These are phyloP conservation scores for Fusarium chuoi DNA, from an alignment of 2,329 filamentous ascomycete species.

Conservation along the genomic window DNA sequence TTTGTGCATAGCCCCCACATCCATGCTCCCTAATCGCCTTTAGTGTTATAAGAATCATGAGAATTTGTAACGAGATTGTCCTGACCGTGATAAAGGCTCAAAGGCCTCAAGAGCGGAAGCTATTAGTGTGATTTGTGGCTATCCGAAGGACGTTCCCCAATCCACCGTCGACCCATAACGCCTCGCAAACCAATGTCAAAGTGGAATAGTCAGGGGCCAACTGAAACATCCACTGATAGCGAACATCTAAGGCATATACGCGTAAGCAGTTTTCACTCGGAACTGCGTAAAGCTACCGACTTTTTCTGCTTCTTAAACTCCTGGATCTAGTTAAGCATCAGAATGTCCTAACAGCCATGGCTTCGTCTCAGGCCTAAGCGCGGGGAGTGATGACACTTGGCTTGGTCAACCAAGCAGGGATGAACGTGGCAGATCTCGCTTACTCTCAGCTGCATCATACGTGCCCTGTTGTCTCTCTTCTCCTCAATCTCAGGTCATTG, in stretches of 20 bases:
- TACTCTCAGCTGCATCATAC: background rate
- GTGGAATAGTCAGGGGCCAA: slow-evolving; percentile 3
- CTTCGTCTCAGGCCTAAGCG: slow-evolving; percentile 24
- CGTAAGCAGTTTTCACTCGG: background rate
- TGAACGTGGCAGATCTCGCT: slow-evolving; percentile 17
- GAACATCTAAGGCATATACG: background rate
- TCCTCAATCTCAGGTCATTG: slow-evolving; percentile 2
- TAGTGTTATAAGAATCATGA: background rate
- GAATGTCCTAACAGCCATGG: background rate
- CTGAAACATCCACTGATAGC: background rate
- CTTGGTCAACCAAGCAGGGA: slow-evolving; percentile 1
- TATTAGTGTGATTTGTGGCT: background rate
- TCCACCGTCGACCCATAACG: background rate
- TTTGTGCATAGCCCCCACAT: background rate
- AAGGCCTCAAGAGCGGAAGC: background rate
- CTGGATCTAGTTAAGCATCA: background rate
- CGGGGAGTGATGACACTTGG: background rate
- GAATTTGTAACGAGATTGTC: background rate
- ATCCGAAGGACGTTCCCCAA: background rate
- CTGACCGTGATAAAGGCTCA: background rate
- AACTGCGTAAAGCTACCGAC: background rate
- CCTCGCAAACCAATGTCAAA: slow-evolving; percentile 3
- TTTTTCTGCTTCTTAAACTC: background rate
- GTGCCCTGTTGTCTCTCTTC: slow-evolving; percentile 5
- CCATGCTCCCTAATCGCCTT: background rate